A percentile compares a stretch with the other conserved stretches of the same genome.
Evolutionary conservation across 225 moss, liverwort and hornwort genomes (phyloP).

Genomic region (Polytrichum commune): DNA sequence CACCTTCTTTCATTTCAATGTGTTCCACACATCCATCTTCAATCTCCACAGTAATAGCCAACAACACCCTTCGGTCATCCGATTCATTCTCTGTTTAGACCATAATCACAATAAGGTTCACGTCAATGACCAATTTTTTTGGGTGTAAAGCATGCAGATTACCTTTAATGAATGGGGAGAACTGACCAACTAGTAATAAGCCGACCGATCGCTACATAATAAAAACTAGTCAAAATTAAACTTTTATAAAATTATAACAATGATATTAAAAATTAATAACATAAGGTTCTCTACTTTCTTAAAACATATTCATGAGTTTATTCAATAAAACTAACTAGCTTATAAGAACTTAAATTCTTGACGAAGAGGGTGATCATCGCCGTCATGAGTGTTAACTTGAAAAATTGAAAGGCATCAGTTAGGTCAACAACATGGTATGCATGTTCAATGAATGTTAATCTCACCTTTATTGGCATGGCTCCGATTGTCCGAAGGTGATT

Average conservation of each 20-base stretch:
- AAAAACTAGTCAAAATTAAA: too few species aligned
- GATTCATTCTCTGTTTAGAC: constrained; percentile 42
- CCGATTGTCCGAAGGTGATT: constrained; percentile 9
- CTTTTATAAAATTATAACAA: too few species aligned
- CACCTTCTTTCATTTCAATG: constrained; percentile 96
- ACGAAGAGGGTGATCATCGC: neutral
- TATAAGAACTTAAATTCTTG: neutral
- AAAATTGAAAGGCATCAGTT: neutral
- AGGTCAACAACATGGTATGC: neutral
- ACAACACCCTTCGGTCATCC: constrained; percentile 61
- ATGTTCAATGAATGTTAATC: neutral
- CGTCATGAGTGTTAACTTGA: too few species aligned
- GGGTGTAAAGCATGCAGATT: too few species aligned
- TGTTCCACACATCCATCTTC: constrained; percentile 90
- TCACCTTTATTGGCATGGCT: constrained; percentile 38
- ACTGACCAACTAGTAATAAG: too few species aligned
- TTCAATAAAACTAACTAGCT: neutral
- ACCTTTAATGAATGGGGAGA: too few species aligned
- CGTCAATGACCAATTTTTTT: neutral
- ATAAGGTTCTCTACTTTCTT: neutral
- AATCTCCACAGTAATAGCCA: constrained; percentile 93
- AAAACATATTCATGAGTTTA: neutral
- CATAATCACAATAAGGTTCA: neutral
- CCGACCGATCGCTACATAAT: too few species aligned
- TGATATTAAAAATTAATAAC: too few species aligned